Conservation (phyloP, 306 rosid species). For the Pyrus pyrifolia region DNA sequence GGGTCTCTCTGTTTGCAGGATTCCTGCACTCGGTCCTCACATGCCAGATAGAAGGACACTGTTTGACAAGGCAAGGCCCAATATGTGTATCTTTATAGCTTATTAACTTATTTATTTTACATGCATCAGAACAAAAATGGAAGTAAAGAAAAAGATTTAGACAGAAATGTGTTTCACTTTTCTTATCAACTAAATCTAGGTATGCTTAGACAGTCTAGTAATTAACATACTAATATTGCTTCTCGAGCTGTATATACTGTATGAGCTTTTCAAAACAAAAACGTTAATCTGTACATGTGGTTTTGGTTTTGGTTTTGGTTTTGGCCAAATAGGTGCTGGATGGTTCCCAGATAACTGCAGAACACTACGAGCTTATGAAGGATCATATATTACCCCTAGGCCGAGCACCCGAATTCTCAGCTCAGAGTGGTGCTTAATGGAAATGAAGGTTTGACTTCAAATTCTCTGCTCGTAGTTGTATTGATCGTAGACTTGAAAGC, state of each 20-base stretch:
- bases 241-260: background rate
- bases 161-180: background rate
- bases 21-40: conserved; percentile 59
- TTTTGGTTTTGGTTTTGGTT: conserved; percentile 19
- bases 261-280: background rate
- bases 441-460: background rate
- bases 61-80: conserved; percentile 54
- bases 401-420: conserved; percentile 61
- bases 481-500: background rate
- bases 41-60: conserved; percentile 53
- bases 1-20: conserved; percentile 72
- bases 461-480: background rate
- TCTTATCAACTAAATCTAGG: background rate
- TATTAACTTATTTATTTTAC: conserved; percentile 3
- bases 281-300: conserved; percentile 8
- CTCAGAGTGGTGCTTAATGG: conserved; percentile 66
- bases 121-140: background rate
- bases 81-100: background rate
- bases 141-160: background rate
- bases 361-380: conserved; percentile 71
- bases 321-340: conserved; percentile 58
- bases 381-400: conserved; percentile 80
- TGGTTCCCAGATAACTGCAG: conserved; percentile 51
- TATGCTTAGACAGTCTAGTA: background rate
- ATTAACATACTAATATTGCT: background rate